Base-by-base conservation (phyloP, 805 yeast genomes). In the Candida succiphila region DNA sequence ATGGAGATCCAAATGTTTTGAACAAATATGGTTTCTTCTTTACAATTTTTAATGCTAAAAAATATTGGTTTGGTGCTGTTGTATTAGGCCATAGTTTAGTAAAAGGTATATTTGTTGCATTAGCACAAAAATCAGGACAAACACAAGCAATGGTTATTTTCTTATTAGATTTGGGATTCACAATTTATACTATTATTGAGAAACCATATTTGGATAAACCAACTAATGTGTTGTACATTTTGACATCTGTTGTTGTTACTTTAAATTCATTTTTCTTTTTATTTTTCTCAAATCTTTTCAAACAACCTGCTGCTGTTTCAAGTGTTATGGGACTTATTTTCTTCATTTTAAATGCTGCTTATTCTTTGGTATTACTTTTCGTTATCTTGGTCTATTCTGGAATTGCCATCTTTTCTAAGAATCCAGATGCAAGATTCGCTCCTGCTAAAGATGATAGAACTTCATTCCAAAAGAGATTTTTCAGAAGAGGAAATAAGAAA, bases 261-360 rank as follows among this genome's bases (percentile, higher is more conserved):
- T 42, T 86, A 36, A 88, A 88, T 58, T 83, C 96, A 23, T 78
- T 86, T 56, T 67, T 88, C 41, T 88, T 85, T 62, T 52, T 84
- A 42, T 88, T 88, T 64, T 88, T 86, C 52, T 83, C 95, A 4
- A 78, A 81, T 49, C 61, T 88, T 41, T 86, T 83, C 59, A 77
- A 79, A 32, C 95, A 87, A 60, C 78, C 85, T 7, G 78, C 76
- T 16, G 70, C 73, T 7, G 96, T 84, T 10, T 64, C 78, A 12
- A 78, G 95, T 1, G 73, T 88, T 36, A 84, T 88, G 95, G 96
- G 94, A 1, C 81, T 94, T 75, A 67, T 88, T 2, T 88, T 84
- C 60, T 88, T 88, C 55, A 68, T 88, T 36, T 56, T 88, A 54
- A 88, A 88, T 54, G 96, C 96, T 6, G 94, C 89, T 4, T 87